These are phyloP conservation scores for Lyophyllum atratum DNA, from an alignment of 768 basidiomycete genomes.

Conservation along the genomic window DNA sequence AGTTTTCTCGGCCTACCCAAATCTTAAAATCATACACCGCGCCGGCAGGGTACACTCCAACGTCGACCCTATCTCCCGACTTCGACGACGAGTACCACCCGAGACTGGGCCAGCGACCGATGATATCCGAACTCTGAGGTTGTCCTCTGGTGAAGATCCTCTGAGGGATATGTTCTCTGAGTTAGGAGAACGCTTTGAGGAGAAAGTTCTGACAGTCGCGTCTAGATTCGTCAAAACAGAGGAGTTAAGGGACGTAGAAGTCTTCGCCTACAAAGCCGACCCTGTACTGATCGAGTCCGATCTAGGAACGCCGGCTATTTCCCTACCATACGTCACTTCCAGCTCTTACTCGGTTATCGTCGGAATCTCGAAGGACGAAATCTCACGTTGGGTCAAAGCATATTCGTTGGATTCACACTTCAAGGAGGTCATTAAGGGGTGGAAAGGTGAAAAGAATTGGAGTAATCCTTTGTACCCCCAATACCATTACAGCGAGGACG, in stretches of 20 bases:
- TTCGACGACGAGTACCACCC: slow-evolving; percentile 22
- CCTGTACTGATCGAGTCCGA: not conserved
- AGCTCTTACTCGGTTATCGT: not conserved
- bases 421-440: not conserved
- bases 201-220: slow-evolving; percentile 21
- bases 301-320: not conserved
- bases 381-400: not conserved
- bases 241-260: not conserved
- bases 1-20: not conserved
- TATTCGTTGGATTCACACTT: not conserved
- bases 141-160: slow-evolving; percentile 15
- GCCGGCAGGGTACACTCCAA: not conserved
- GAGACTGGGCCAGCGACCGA: slow-evolving; percentile 18
- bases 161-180: slow-evolving; percentile 26
- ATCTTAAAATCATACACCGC: not conserved
- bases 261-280: not conserved
- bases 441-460: not conserved
- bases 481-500: not conserved
- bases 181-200: slow-evolving; percentile 27
- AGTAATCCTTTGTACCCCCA: not conserved
- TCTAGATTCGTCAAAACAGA: not conserved
- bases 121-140: not conserved
- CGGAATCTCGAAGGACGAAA: not conserved
- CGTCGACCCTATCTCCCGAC: slow-evolving; percentile 33
- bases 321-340: not conserved